Evolutionary conservation across 768 basidiomycete species (phyloP), one percentile per base, ranked within the genome.

Genomic region (Suillus hirtellus): DNA sequence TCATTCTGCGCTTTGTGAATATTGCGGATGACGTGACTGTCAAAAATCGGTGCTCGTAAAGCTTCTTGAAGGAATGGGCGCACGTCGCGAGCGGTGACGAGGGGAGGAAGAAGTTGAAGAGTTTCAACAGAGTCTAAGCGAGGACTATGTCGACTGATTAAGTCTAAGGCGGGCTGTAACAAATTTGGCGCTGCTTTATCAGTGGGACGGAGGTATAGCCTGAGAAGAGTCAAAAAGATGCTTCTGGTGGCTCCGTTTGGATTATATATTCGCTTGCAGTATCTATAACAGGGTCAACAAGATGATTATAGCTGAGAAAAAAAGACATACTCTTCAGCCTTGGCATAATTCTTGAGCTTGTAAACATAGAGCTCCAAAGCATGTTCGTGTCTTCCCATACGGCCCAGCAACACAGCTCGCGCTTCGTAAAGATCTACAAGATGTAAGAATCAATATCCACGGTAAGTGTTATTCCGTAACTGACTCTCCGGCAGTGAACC

Each of bases 361-460:
- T 98, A 90, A 7, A 96, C 95, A 72, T 99, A 99, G 15, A 96
- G 84, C 71, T 96, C 93, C n/a, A 99, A 84, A 0, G 96, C 95
- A 65, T 89, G 93, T 65, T 97, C 94, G 65, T 99, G 96, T 60
- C 93, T 87, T 1, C 92, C 94, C 64, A 98, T 81, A 52, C 91
- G 84, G 11, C 97, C 97, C 11, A 98, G 79, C 8, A 99, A 82
- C 63, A 98, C 88, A 0, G 97, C 97, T 47, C 95, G 88, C 17
- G 93, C 95, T 75, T 99, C 95, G 64, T 86, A 94, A 44, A 97
- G 80, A 69, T 94, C 95, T 95, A 68, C 6, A 40, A 8, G 54
- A 50, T 58, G 7, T 62, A 4, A 62, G 35, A 21, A 38, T 46
- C 15, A 34, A 1, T n/a, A 49, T 35, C 0, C 19, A 55, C 4